Conservation (phyloP, 805 yeast genomes). For the Nakazawaea ishiwadae region DNA sequence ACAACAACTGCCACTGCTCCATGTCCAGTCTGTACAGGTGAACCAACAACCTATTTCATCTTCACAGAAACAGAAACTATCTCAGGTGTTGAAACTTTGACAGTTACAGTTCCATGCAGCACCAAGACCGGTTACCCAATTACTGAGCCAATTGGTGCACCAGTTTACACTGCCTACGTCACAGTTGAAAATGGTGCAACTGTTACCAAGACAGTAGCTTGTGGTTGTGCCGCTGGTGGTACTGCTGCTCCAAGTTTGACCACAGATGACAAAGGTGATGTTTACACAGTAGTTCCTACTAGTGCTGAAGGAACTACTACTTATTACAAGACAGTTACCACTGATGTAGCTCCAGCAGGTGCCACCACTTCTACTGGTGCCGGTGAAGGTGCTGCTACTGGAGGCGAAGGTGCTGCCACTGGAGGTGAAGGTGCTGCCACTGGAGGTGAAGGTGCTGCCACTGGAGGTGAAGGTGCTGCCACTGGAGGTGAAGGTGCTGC, state of each 20-base stretch:
- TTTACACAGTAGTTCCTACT: conserved; percentile 2
- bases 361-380: conserved; percentile 2
- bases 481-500: not conserved
- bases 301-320: not conserved
- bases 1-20: conserved; percentile 9
- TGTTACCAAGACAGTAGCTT: conserved; percentile 2
- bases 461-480: not conserved
- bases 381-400: conserved; percentile 1
- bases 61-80: conserved; percentile 7
- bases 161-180: conserved; percentile 6
- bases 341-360: not conserved
- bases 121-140: conserved; percentile 17
- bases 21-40: conserved; percentile 12
- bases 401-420: not conserved
- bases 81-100: not conserved
- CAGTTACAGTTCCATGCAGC: conserved; percentile 8
- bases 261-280: not conserved
- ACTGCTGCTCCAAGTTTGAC: conserved; percentile 5
- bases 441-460: not conserved
- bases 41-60: conserved; percentile 10
- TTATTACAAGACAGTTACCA: conserved; percentile 2
- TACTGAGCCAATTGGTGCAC: conserved; percentile 5
- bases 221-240: conserved; percentile 11
- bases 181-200: not conserved
- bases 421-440: not conserved